Percentiles rank a stretch among this genome's conserved stretches.
Evolutionary conservation across 2,329 filamentous ascomycete genomes (phyloP).

Genomic region (Exophiala xenobiotica): DNA sequence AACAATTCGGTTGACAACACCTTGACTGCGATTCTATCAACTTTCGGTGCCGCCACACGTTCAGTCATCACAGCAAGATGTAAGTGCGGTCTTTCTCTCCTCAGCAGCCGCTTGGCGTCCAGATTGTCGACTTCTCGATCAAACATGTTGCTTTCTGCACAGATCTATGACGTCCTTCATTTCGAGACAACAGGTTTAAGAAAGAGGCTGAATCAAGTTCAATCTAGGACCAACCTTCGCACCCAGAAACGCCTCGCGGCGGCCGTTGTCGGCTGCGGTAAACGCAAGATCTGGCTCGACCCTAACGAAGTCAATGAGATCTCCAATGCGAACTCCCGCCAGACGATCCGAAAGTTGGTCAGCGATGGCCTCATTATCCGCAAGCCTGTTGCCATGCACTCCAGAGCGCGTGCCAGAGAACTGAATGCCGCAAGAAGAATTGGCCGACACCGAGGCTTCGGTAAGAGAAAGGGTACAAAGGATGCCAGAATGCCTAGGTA

Average conservation of each 20-base stretch:
- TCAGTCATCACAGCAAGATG: conserved; percentile 27
- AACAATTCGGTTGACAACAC: too few species aligned
- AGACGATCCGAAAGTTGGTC: conserved; percentile 99
- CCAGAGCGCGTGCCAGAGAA: conserved; percentile 90
- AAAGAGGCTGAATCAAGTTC: conserved; percentile 9
- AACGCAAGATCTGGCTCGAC: conserved; percentile 99
- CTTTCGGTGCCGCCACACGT: conserved; percentile 7
- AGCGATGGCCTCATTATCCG: conserved; percentile 99
- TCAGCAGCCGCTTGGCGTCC: too few species aligned
- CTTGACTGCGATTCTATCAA: conserved; percentile 4
- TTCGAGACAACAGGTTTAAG: background rate
- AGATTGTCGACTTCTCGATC: background rate
- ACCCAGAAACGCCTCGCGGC: conserved; percentile 99
- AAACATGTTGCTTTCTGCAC: background rate
- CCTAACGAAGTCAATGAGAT: conserved; percentile 99
- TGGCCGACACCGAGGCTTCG: conserved; percentile 97
- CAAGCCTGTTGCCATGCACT: conserved; percentile 99
- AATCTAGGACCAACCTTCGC: conserved; percentile 91
- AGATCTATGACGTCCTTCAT: conserved; percentile 6
- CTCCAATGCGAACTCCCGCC: conserved; percentile 99
- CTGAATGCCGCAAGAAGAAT: conserved; percentile 91
- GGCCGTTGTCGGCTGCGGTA: conserved; percentile 96
- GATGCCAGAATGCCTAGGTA: conserved; percentile 99
- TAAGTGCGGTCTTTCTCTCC: too few species aligned
- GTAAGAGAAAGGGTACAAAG: conserved; percentile 99